Percentiles rank a stretch among this genome's conserved stretches.
Evolutionary conservation across 2,329 filamentous ascomycete genomes (phyloP).

Genomic region (Colletotrichum plurivorum): DNA sequence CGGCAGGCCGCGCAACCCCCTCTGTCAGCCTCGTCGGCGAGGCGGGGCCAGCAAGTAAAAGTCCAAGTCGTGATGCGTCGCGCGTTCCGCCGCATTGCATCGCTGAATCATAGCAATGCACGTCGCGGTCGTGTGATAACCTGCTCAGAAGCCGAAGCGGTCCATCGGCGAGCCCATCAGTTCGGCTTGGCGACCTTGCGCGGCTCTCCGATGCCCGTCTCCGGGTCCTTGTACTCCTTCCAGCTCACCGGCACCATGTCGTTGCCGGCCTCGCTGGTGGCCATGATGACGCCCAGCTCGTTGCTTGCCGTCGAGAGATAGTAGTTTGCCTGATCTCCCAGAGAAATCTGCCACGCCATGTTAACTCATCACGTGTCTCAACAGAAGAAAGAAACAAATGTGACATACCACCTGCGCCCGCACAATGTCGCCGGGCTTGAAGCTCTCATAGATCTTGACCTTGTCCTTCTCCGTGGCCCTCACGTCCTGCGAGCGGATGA

Average conservation of each 20-base stretch:
- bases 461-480: slow-evolving; percentile 96
- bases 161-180: slow-evolving; percentile 59
- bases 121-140: background rate
- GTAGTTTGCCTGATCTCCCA: slow-evolving; percentile 95
- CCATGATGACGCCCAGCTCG: slow-evolving; percentile 94
- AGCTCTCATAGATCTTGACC: slow-evolving; percentile 90
- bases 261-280: slow-evolving; percentile 87
- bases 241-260: slow-evolving; percentile 94
- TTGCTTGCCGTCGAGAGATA: slow-evolving; percentile 95
- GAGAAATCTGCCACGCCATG: slow-evolving; percentile 72
- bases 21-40: slow-evolving; percentile 23
- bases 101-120: background rate
- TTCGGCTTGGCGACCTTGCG: slow-evolving; percentile 96
- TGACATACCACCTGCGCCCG: slow-evolving; percentile 81
- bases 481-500: slow-evolving; percentile 92
- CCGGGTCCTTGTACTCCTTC: slow-evolving; percentile 92
- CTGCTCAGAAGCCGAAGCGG: slow-evolving; percentile 10
- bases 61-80: slow-evolving; percentile 13
- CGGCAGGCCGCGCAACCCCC: background rate
- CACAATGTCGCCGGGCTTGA: slow-evolving; percentile 93
- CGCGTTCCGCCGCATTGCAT: slow-evolving; percentile 33
- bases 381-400: too few relatives aligned
- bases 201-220: slow-evolving; percentile 81
- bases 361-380: slow-evolving; percentile 19
- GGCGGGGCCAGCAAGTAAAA: slow-evolving; percentile 16